phyloP scores from a whole-genome alignment of 768 basidiomycete genomes.

The Pulveroboletus sp. region DNA sequence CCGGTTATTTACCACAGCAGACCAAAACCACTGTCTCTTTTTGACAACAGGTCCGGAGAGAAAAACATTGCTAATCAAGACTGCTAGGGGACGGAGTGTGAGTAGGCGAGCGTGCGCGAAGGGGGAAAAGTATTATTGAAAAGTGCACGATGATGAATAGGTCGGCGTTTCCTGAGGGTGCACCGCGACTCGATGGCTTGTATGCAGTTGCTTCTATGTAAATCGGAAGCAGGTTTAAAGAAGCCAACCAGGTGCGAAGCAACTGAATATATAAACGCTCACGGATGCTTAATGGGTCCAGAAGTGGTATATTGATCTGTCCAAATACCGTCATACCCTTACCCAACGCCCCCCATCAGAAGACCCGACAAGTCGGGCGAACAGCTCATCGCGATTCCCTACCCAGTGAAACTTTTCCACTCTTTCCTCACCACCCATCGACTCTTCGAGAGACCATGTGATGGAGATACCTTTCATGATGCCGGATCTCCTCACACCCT shows the following conservation, averaged over 20 bases:
- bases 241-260: slow-evolving; percentile 23
- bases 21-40: slow-evolving; percentile 84
- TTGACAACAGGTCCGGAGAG: slow-evolving; percentile 72
- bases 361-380: slow-evolving; percentile 58
- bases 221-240: not conserved
- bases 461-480: slow-evolving; percentile 51
- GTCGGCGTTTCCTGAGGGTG: not conserved
- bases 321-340: slow-evolving; percentile 33
- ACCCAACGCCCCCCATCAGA: slow-evolving; percentile 48
- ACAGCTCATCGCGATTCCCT: slow-evolving; percentile 59
- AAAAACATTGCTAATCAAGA: slow-evolving; percentile 65
- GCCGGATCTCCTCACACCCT: slow-evolving; percentile 55
- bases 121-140: too few relatives aligned
- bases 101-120: too few relatives aligned
- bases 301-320: slow-evolving; percentile 8
- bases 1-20: slow-evolving; percentile 62
- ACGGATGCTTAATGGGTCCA: slow-evolving; percentile 11
- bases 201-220: slow-evolving; percentile 1
- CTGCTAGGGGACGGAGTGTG: not conserved
- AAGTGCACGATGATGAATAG: not conserved
- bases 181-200: slow-evolving; percentile 3
- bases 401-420: slow-evolving; percentile 60
- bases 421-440: slow-evolving; percentile 33
- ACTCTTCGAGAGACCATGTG: slow-evolving; percentile 34
- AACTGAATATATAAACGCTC: not conserved